Base-by-base conservation (phyloP, 306 rosid species). In the Vigna angularis region DNA sequence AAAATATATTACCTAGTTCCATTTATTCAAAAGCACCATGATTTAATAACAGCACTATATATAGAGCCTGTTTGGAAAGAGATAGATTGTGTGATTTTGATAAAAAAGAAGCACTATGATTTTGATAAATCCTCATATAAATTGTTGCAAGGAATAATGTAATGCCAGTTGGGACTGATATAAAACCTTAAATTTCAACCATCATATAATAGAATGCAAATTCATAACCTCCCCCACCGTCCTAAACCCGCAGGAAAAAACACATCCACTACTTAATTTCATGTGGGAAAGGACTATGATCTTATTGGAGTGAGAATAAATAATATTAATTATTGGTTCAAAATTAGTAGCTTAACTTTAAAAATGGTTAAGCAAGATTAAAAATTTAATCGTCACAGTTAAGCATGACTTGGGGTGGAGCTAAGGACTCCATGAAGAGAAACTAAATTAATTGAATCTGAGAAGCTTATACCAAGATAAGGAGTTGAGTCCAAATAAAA, bases 41-140 rank as follows among this genome's bases (percentile, higher is more conserved):
- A 78, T 26, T 66, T 76, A 79, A 75, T 55, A 75, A 61, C 38
- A 55, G 74, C 77, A 85, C 82, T 72, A 32, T 30, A 32, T 30
- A 30, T 0, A 26, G 38, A 6, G 20, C 16, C 17, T 48, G 36
- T 76, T 17, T 69, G 11, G 16, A 85, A 73, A 76, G 32, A 8
- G 75, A 55, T 64, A 10, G 52, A 40, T 22, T 38, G 50, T 44
- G 51, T 65, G n/a, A 63, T 73, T 74, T 69, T 73, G 40, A 64
- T 63, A 78, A 47, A 66, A 48, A 20, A 20, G 22, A 20, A 20
- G 22, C 22, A 20, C 22, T 20, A 20, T 65, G n/a, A 63, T 73
- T 74, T 69, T 73, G 40, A 64, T 63, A 78, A 47, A 66, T 38
- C 77, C 51, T 76, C 28, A 18, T 65, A 22, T 20, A 55, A 79